Evolutionary conservation across 768 basidiomycete species (phyloP).

Genomic region (Leucocoprinus birnbaumii): DNA sequence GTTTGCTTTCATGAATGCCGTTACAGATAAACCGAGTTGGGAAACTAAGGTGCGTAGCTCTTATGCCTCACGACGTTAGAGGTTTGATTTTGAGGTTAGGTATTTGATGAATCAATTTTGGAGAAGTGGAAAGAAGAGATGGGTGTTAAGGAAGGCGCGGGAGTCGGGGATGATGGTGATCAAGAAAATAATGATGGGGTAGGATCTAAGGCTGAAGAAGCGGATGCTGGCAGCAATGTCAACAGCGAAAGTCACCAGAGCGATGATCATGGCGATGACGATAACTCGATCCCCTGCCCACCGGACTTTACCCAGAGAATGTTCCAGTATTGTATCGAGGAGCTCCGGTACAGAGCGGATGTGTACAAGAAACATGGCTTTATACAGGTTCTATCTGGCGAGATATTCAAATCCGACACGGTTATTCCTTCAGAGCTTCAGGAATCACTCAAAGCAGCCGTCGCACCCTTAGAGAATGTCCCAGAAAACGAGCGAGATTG

Average conservation of each 20-base stretch:
- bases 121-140: constrained; percentile 14
- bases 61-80: background rate
- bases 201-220: constrained; percentile 1
- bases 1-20: constrained; percentile 32
- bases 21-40: constrained; percentile 33
- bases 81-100: constrained; percentile 1
- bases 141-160: too few relatives aligned
- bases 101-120: constrained; percentile 15
- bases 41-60: constrained; percentile 25
- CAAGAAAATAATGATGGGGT: too few relatives aligned
- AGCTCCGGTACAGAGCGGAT: constrained; percentile 18
- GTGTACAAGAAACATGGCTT: constrained; percentile 10
- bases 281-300: too few relatives aligned
- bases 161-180: too few relatives aligned
- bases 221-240: too few relatives aligned
- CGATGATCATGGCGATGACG: too few relatives aligned
- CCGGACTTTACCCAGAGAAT: constrained; percentile 14
- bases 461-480: constrained; percentile 28
- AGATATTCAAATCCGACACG: constrained; percentile 23
- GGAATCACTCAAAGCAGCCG: constrained; percentile 18
- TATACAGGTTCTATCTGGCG: constrained; percentile 12
- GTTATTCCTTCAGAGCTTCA: constrained; percentile 17
- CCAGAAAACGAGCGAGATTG: constrained; percentile 34
- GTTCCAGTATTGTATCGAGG: constrained; percentile 17
- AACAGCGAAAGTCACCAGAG: too few relatives aligned